Evolutionary conservation across 306 rosid genomes (phyloP), one percentile per base, ranked within the genome.

Genomic region (Styphnolobium japonicum): DNA sequence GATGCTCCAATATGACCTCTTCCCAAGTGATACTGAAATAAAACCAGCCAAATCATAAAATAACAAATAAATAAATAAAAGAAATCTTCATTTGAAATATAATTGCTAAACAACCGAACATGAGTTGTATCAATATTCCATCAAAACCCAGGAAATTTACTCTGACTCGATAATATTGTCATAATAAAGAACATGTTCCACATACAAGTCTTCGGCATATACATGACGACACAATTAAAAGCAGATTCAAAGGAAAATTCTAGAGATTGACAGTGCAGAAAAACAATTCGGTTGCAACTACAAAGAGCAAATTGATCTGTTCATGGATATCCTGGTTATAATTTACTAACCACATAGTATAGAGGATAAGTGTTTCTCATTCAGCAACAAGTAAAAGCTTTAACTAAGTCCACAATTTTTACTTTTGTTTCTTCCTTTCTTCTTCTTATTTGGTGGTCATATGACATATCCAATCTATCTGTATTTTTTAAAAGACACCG

Each of bases 1-100:
- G 98, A 55, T 36, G 86, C 86, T 61, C 97, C 97, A 69, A 93
- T 80, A 80, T 95, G 98, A 61, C 96, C 96, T 85, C 98, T 93
- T 84, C 98, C 99, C 81, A 95, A 79, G 85, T 95, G 97, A 85
- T 90, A 91, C 98, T 93, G 90, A 71, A 80, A 53, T 58, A 76
- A 58, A 65, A 33, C 67, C 80, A 16, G 64, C 78, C 72, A 71
- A 49, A 62, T 27, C 53, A 80, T 53, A 55, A n/a, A 34, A 25
- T 36, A 75, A 10, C 43, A 10, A 45, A 53, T 27, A 40, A 7
- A 71, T 71, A 42, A 31, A n/a, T 1, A 7, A 62, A 8, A 2
- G 23, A 49, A 34, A 9, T 23, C 55, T 71, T 45, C 34, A 29
- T 31, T 62, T 53, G 29, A 52, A 51, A 52, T 21, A 60, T 7